Base-by-base conservation (phyloP, 106 monocot genomes). In the Amphibolis antarctica region DNA sequence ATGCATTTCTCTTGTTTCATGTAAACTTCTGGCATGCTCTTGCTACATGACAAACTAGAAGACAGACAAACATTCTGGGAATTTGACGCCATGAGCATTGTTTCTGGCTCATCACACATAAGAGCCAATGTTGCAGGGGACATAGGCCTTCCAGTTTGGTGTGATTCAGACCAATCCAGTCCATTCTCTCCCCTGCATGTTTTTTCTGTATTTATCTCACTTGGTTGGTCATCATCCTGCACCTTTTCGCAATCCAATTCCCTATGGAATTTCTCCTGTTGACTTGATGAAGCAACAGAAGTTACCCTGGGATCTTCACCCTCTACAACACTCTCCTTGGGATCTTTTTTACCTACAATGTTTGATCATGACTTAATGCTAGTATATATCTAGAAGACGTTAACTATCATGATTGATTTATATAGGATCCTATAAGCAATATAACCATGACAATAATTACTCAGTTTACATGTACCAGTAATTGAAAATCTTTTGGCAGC, bases 91-190 rank as follows among this genome's bases (percentile, higher is more conserved):
- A 82, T 78, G 66, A 89, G 84, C 64, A 89, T 75, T 65, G 83
- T 66, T 50, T 98, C 86, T 64, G 84, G 71, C 55, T 98, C 96
- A 71, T 98, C 84, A 59, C 96, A 98, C 96, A 98, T 85, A 17
- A 98, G 63, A 12, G 90, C 96, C 23, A 84, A 77, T 46, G 96
- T 98, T 23, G 86, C 80, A 18, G 96, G 96, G 24, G 96, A 98
- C 84, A 87, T 79, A n/a, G 96, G 86, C 78, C 88, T 81, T 59
- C 28, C 71, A 26, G 17, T 71, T 60, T 80, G 75, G 56, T 73
- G 79, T 17, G 25, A 73, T 47, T 86, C 84, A 64, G 23, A 50
- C 55, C 15, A 63, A n/a, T 86, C 85, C 42, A 30, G 25, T 46
- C 46, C 63, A 63, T 1, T 15, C 44, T 80, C 76, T 66, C 76